Evolutionary conservation across 768 basidiomycete species (phyloP).

Genomic region (Podaxis sp.): DNA sequence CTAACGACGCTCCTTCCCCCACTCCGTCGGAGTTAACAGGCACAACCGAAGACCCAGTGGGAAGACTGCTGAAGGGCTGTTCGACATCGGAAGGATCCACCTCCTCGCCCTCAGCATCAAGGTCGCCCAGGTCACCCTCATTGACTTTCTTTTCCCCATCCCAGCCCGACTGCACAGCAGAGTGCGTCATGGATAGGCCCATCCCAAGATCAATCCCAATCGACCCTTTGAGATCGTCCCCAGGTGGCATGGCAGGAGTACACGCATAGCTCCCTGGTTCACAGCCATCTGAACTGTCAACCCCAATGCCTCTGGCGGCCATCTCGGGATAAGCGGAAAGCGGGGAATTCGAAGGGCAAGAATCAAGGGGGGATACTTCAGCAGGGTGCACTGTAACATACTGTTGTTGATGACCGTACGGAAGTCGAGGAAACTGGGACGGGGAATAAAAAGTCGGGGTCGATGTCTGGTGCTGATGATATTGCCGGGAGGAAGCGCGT

Average conservation of each 20-base stretch:
- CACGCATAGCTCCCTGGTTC: constrained; percentile 5
- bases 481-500: constrained; percentile 15
- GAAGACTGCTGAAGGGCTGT: constrained; percentile 2
- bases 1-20: constrained; percentile 23
- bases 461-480: constrained; percentile 14
- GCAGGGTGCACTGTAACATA: constrained; percentile 24
- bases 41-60: not conserved
- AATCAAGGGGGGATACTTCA: constrained; percentile 25
- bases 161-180: constrained; percentile 3
- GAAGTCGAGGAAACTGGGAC: not conserved
- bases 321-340: constrained; percentile 3
- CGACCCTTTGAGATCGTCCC: constrained; percentile 4
- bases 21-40: constrained; percentile 20
- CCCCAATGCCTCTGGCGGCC: not conserved
- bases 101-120: constrained; percentile 17
- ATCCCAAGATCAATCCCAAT: constrained; percentile 5
- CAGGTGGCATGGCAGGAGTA: not conserved
- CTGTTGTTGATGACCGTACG: constrained; percentile 6
- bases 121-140: constrained; percentile 14
- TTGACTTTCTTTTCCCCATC: not conserved
- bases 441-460: constrained; percentile 12
- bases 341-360: constrained; percentile 19
- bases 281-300: not conserved
- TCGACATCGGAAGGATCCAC: constrained; percentile 9
- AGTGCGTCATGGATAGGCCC: not conserved